Percentiles rank a stretch among this genome's conserved stretches.
These are phyloP conservation scores for Austroboletus niveus DNA, from an alignment of 1,284 basidiomycete genomes.

Conservation along the genomic window DNA sequence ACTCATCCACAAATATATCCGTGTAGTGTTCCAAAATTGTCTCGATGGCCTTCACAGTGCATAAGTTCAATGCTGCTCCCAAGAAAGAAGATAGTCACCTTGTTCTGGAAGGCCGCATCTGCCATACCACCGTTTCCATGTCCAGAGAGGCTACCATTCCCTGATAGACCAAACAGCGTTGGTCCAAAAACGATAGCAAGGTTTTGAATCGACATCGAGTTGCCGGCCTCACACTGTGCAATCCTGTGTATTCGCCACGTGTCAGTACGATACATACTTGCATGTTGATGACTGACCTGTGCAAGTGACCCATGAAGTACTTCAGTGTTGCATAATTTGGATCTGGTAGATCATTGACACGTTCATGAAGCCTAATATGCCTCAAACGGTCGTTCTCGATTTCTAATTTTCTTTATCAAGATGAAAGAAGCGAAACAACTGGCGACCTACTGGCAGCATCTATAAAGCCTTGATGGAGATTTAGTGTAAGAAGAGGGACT, in stretches of 20 bases:
- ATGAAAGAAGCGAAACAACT: slow-evolving; percentile 2
- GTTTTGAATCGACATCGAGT: slow-evolving; percentile 94
- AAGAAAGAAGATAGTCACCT: slow-evolving; percentile 33
- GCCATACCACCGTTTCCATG: slow-evolving; percentile 46
- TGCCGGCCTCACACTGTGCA: slow-evolving; percentile 69
- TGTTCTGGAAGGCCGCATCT: slow-evolving; percentile 54
- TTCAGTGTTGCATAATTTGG: slow-evolving; percentile 98
- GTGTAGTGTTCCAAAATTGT: slow-evolving; percentile 78
- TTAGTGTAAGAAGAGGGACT: slow-evolving; percentile 86
- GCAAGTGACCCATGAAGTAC: slow-evolving; percentile 91
- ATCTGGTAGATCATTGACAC: slow-evolving; percentile 97
- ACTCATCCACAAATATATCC: slow-evolving; percentile 79
- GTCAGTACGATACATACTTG: slow-evolving; percentile 5
- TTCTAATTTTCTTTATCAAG: slow-evolving; percentile 45
- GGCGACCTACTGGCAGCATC: slow-evolving; percentile 85
- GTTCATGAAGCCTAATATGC: slow-evolving; percentile 94
- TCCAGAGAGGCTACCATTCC: slow-evolving; percentile 47
- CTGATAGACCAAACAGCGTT: slow-evolving; percentile 72
- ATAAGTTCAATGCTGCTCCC: slow-evolving; percentile 11
- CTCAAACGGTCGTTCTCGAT: slow-evolving; percentile 92
- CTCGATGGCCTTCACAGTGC: slow-evolving; percentile 60
- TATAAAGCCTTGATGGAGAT: slow-evolving; percentile 88
- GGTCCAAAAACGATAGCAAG: slow-evolving; percentile 97
- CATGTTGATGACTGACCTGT: slow-evolving; percentile 54
- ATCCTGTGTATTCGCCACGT: slow-evolving; percentile 49